Base-by-base conservation (phyloP, 2,329 filamentous ascomycete species). In the Fusarium hainanense region DNA sequence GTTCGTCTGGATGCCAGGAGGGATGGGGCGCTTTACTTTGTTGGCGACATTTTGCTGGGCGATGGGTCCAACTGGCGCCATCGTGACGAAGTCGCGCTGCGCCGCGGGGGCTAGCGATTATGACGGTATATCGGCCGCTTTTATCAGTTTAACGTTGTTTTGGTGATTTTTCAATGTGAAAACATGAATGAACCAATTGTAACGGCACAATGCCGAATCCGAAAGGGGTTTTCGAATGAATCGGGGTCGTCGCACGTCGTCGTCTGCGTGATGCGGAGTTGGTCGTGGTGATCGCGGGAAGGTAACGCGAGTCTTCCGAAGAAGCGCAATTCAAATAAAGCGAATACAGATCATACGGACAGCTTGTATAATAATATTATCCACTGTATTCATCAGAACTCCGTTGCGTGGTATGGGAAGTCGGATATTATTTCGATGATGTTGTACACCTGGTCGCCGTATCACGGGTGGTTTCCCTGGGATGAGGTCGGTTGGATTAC, bases 1-100 rank as follows among this genome's bases (percentile, higher is more conserved):
- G 79, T 92, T 92, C 64, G 88, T 87, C 77, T 91, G 90, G 60
- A 91, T 87, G 46, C 88, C 86, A 48, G 90, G 85, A 40, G 89
- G 89, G 54, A 87, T 83, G 65, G 89, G 89, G 37, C 90, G 89
- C 81, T 93, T 93, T 69, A 88, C 85, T 81, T 93, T 93, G 71
- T 78, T 78, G 71, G 80, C 75, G 73, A 79, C 81, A 76, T 80
- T 79, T 62, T 82, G 82, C 72, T 81, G 81, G 54, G 76, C 72
- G 59, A 83, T 81, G 63, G 85, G 83, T 76, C 85, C 85, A 75
- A 86, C 83, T 66, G 87, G 85, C 77, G 86, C 85, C 87, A 89
- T 89, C 70, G 76, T 78, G 76, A 66, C 51, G 68, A 66, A 68
- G 57, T 76, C 71, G 70, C 70, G 73, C 72, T 75, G 74, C 66